Conservation (phyloP, 495 filamentous ascomycete genomes). For the Chaetomium tenue region DNA sequence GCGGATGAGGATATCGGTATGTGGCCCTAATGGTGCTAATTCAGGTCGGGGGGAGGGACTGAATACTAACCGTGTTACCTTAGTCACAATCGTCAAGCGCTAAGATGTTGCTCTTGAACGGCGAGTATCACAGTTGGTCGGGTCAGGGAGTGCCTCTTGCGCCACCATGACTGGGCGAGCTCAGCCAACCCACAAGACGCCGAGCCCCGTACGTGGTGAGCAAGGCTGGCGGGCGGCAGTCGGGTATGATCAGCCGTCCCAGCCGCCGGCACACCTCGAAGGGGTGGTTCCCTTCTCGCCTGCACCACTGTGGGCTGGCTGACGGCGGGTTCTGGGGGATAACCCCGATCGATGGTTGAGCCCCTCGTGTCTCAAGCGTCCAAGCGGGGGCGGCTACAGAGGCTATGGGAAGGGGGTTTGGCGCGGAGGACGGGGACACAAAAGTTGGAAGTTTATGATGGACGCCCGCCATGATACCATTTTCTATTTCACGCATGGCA, state of each 20-base stretch:
- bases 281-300: constrained; percentile 3
- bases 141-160: neutral
- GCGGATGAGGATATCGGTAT: constrained; percentile 96
- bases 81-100: constrained; percentile 94
- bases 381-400: neutral
- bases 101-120: constrained; percentile 45
- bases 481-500: constrained; percentile 4
- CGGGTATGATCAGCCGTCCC: neutral
- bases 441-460: neutral
- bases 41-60: neutral
- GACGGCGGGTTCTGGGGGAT: neutral
- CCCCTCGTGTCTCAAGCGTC: neutral
- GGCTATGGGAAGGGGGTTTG: neutral
- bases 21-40: constrained; percentile 33
- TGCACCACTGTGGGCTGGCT: neutral
- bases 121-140: neutral
- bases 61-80: constrained; percentile 30
- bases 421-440: neutral
- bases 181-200: constrained; percentile 10
- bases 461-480: constrained; percentile 8
- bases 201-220: constrained; percentile 9
- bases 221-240: neutral
- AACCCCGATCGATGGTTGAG: neutral
- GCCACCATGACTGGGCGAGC: neutral
- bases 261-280: neutral